Evolutionary conservation across 2,329 filamentous ascomycete species (phyloP).

Genomic region (Aspergillaceae sp.): DNA sequence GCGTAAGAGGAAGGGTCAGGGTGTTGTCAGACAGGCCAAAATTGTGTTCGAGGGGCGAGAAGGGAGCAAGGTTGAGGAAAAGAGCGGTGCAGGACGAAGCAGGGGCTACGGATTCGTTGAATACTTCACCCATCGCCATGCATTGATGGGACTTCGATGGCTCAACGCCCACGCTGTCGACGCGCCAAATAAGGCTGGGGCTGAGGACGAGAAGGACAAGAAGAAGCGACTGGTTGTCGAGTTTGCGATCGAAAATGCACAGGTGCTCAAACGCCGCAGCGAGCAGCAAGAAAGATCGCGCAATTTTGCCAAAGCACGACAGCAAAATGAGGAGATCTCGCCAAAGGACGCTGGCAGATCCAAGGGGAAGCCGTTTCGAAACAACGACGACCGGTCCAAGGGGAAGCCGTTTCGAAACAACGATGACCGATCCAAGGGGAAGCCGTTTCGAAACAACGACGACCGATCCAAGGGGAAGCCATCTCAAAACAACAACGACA

Average conservation of each 20-base stretch:
- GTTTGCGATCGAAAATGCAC: slow-evolving; percentile 96
- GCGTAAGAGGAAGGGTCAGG: slow-evolving; percentile 74
- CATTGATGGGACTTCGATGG: slow-evolving; percentile 89
- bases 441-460: neutral
- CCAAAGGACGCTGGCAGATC: neutral
- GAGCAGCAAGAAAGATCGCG: slow-evolving; percentile 24
- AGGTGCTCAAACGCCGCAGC: slow-evolving; percentile 73
- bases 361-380: slow-evolving; percentile 7
- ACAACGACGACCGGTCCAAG: neutral
- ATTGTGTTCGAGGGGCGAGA: slow-evolving; percentile 84
- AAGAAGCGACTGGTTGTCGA: slow-evolving; percentile 89
- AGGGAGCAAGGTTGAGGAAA: slow-evolving; percentile 73
- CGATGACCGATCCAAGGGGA: neutral
- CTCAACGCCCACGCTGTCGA: slow-evolving; percentile 68
- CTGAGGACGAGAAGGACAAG: slow-evolving; percentile 51
- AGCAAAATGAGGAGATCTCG: slow-evolving; percentile 7
- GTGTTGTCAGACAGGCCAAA: slow-evolving; percentile 85
- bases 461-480: neutral
- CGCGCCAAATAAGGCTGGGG: slow-evolving; percentile 17
- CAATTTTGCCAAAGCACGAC: slow-evolving; percentile 9
- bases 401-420: neutral
- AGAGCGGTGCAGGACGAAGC: slow-evolving; percentile 68
- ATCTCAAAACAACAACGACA: neutral
- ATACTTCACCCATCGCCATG: slow-evolving; percentile 86
- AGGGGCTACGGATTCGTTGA: slow-evolving; percentile 97